phyloP scores from a whole-genome alignment of 441 rosid genomes.

The California macrophylla region DNA sequence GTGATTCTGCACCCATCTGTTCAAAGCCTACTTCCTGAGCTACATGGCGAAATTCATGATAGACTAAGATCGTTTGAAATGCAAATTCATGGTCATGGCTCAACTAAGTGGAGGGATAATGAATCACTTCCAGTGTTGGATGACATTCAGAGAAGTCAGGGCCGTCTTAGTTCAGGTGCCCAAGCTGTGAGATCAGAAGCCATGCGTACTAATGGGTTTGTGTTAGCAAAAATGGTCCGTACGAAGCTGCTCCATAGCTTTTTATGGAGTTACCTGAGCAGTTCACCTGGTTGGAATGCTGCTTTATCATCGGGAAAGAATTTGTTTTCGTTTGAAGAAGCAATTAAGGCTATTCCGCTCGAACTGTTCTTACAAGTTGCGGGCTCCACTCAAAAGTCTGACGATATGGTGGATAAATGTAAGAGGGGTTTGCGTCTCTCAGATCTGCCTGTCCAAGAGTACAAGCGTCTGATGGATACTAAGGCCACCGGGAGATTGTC shows the following conservation, averaged over 20 bases:
- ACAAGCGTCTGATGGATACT: slow-evolving; percentile 65
- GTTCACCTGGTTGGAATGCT: slow-evolving; percentile 46
- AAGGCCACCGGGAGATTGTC: slow-evolving; percentile 81
- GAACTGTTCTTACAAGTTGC: slow-evolving; percentile 82
- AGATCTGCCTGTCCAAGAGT: slow-evolving; percentile 67
- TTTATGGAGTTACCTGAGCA: slow-evolving; percentile 63
- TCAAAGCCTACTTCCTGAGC: slow-evolving; percentile 45
- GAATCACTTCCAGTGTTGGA: slow-evolving; percentile 56
- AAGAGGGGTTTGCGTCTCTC: slow-evolving; percentile 56
- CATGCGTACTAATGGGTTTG: slow-evolving; percentile 91
- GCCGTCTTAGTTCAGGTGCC: slow-evolving; percentile 36
- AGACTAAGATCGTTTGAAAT: slow-evolving; percentile 71
- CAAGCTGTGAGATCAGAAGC: slow-evolving; percentile 52
- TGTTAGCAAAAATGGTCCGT: slow-evolving; percentile 88
- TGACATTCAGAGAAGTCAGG: slow-evolving; percentile 59
- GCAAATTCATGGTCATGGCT: slow-evolving; percentile 56
- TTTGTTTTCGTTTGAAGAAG: slow-evolving; percentile 67
- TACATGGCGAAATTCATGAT: slow-evolving; percentile 59
- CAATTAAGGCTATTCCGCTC: slow-evolving; percentile 65
- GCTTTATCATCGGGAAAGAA: slow-evolving; percentile 33
- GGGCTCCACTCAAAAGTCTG: slow-evolving; percentile 58
- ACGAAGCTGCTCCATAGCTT: slow-evolving; percentile 74
- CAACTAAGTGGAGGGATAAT: slow-evolving; percentile 38
- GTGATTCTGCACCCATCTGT: slow-evolving; percentile 79
- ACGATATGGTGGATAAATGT: slow-evolving; percentile 69